phyloP scores from a whole-genome alignment of 805 yeast genomes.

The Myxozyma melibiosi region DNA sequence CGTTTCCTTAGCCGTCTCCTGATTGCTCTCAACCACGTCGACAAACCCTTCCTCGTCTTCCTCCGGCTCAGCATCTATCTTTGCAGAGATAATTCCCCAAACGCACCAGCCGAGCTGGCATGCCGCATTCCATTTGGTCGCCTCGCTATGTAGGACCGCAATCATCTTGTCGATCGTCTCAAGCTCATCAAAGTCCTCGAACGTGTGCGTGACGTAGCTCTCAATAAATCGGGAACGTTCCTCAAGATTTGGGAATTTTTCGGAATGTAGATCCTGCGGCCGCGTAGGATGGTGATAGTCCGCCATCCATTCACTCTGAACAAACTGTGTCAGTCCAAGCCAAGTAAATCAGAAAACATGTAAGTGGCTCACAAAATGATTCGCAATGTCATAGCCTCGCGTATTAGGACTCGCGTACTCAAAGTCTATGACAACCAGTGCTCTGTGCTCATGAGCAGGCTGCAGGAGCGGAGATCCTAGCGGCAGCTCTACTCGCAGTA shows the following conservation, averaged over 20 bases:
- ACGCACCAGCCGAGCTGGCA: conserved; percentile 80
- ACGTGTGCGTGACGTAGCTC: conserved; percentile 66
- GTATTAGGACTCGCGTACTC: conserved; percentile 92
- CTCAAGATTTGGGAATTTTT: conserved; percentile 65
- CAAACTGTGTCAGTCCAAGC: neutral
- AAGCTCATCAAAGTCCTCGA: conserved; percentile 41
- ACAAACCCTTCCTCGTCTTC: conserved; percentile 37
- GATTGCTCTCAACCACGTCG: conserved; percentile 39
- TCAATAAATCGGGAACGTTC: conserved; percentile 71
- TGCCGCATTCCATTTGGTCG: conserved; percentile 76
- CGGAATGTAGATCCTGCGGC: conserved; percentile 57
- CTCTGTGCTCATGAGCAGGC: conserved; percentile 59
- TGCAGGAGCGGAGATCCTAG: conserved; percentile 54
- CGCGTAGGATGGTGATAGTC: conserved; percentile 72
- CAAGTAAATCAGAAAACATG: too few species aligned
- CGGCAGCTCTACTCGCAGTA: conserved; percentile 61
- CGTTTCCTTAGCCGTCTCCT: conserved; percentile 39
- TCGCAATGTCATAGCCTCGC: conserved; percentile 87
- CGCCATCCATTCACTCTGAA: conserved; percentile 89
- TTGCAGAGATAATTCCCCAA: conserved; percentile 87
- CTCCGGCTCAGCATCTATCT: conserved; percentile 38
- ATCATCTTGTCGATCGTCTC: conserved; percentile 49
- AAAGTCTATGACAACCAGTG: conserved; percentile 90
- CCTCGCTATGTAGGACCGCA: conserved; percentile 61
- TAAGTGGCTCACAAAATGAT: conserved; percentile 59